Conservation (phyloP, 2,329 filamentous ascomycete genomes). For the Keithomyces neogunnii region DNA sequence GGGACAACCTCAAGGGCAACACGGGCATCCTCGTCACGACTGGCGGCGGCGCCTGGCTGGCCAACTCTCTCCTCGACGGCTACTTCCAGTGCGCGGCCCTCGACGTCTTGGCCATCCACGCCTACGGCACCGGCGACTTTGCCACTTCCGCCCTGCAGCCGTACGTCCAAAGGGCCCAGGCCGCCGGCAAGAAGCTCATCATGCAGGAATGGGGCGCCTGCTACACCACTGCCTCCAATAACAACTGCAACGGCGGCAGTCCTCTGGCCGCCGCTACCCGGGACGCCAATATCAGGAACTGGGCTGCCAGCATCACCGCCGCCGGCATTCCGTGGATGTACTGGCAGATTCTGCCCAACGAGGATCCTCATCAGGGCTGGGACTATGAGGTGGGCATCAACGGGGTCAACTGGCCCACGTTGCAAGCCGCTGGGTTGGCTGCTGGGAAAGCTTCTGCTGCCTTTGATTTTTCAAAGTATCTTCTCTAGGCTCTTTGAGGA, state of each 20-base stretch:
- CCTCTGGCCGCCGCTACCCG: conserved; percentile 8
- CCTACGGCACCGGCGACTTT: conserved; percentile 18
- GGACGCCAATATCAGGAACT: conserved; percentile 18
- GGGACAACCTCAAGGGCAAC: conserved; percentile 12
- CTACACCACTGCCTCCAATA: conserved; percentile 18
- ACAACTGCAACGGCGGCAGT: conserved; percentile 15
- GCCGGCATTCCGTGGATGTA: conserved; percentile 24
- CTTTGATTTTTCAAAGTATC: conserved; percentile 8
- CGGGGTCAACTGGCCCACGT: conserved; percentile 13
- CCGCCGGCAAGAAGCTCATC: conserved; percentile 22
- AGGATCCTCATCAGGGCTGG: conserved; percentile 19
- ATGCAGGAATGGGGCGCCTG: conserved; percentile 12
- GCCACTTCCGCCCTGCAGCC: conserved; percentile 12
- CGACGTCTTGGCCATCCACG: conserved; percentile 15
- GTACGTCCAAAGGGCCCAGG: conserved; percentile 17
- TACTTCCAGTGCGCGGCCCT: conserved; percentile 10
- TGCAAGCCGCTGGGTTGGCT: conserved; percentile 6
- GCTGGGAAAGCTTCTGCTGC: conserved; percentile 6
- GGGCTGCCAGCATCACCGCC: conserved; percentile 17
- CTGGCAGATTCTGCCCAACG: conserved; percentile 25
- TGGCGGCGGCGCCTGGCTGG: conserved; percentile 12
- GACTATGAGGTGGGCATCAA: conserved; percentile 24
- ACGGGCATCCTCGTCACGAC: conserved; percentile 12
- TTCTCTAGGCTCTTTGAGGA: not conserved
- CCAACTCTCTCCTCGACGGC: conserved; percentile 10